Evolutionary conservation across 1,139 yeast genomes (phyloP), one percentile per base, ranked within the genome.

Genomic region (Debaryomycetaceae sp.): DNA sequence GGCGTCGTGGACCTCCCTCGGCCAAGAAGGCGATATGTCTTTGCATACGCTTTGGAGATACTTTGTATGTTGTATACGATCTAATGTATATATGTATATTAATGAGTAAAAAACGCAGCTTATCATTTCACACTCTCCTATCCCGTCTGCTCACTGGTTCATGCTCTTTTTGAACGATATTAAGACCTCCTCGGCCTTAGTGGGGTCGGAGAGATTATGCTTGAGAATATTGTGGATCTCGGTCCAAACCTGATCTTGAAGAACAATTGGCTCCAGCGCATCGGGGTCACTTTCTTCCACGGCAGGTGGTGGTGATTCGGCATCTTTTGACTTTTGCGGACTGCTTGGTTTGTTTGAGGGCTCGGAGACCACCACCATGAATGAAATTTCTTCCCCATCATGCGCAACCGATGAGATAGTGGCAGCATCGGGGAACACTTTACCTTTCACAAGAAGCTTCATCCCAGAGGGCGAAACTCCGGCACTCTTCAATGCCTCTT

Each of bases 361-460:
- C 3, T 61, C 59, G 6, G 63, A 49, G 5, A 72, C 67, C 76
- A 73, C 68, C 41, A 70, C 71, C 60, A 65, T 73, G 42, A 73
- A 60, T 14, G 65, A 49, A 4, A 65, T 44, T 2, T 55, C 63
- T 7, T 53, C 53, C 14, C 50, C 61, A 5, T 51, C 49, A 6
- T 50, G 55, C 3, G 53, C 47, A 36, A 69, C 51, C 6, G 65
- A 44, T 3, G 64, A 52, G 40, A 73, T 50, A 2, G 56, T 43
- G 8, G 66, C 50, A 1, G 73, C 53, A 50, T 74, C 79, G 38
- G 65, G 70, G n/a, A 70, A 60, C 24, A 74, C 78, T 53, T 72
- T 73, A 1, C 77, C 73, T 49, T 72, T 74, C 45, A 70, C 56
- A 61, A 74, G 61, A 35, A 74, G 58, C 52, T 71, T 72, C 43